Percentiles rank a stretch among this genome's conserved stretches.
phyloP scores from a whole-genome alignment of 2,329 filamentous ascomycete genomes.

The Tothia fuscella region DNA sequence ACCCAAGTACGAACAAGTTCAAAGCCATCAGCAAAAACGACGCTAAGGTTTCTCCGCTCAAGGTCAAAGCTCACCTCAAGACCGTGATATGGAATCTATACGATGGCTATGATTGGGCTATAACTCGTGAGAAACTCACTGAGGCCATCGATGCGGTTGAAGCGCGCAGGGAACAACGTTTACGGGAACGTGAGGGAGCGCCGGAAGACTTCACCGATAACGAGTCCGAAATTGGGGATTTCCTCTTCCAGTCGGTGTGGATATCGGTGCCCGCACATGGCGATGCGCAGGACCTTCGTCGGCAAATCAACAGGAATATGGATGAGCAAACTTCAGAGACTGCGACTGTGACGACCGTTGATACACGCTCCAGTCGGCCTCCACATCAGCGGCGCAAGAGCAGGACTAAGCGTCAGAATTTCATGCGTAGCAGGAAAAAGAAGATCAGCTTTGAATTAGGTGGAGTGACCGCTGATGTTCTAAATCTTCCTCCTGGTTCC shows the following conservation, averaged over 20 bases:
- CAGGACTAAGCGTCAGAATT: slow-evolving; percentile 59
- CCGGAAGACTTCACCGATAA: slow-evolving; percentile 57
- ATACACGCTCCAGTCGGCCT: slow-evolving; percentile 20
- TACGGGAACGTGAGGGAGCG: slow-evolving; percentile 43
- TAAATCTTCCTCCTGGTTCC: slow-evolving; percentile 62
- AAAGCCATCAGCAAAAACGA: slow-evolving; percentile 51
- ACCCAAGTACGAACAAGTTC: slow-evolving; percentile 65
- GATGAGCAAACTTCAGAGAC: slow-evolving; percentile 82
- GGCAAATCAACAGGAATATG: slow-evolving; percentile 77
- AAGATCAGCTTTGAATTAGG: slow-evolving; percentile 93
- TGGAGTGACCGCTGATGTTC: slow-evolving; percentile 70
- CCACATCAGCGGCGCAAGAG: slow-evolving; percentile 14
- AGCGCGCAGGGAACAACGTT: slow-evolving; percentile 64
- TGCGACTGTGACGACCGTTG: slow-evolving; percentile 70
- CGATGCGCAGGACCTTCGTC: slow-evolving; percentile 69
- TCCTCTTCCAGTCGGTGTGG: slow-evolving; percentile 97
- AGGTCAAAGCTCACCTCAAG: slow-evolving; percentile 69
- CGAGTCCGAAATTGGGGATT: slow-evolving; percentile 82
- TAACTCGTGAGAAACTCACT: slow-evolving; percentile 73
- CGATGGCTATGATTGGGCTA: slow-evolving; percentile 93
- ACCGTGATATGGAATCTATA: slow-evolving; percentile 97
- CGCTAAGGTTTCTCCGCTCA: slow-evolving; percentile 57
- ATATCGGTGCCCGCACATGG: slow-evolving; percentile 81
- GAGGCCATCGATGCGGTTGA: slow-evolving; percentile 86
- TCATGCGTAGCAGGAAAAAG: slow-evolving; percentile 81